Conservation (phyloP, 345 rosid genomes). For the Boechera divaricarpa region DNA sequence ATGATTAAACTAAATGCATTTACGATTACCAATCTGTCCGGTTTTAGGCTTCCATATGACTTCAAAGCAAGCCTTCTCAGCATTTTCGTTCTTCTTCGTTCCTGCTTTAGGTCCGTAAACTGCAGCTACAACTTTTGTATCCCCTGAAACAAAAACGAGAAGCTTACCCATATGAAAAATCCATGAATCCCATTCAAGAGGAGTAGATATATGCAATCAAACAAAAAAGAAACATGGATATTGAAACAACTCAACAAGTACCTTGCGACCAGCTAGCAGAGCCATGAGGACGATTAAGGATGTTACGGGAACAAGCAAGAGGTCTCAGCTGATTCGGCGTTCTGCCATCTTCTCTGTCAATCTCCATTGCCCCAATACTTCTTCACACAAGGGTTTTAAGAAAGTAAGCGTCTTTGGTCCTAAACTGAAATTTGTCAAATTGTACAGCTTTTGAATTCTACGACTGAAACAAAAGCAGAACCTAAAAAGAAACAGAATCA, state of each 20-base stretch:
- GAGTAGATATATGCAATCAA: not conserved
- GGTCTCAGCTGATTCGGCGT: constrained; percentile 77
- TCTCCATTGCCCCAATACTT: constrained; percentile 52
- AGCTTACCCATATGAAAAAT: not conserved
- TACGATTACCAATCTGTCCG: constrained; percentile 69
- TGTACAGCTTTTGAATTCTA: not conserved
- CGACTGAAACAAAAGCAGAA: not conserved
- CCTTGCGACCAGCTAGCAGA: constrained; percentile 98
- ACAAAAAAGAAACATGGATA: not conserved
- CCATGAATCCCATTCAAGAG: not conserved
- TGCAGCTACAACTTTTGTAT: constrained; percentile 85
- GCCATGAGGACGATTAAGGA: constrained; percentile 92
- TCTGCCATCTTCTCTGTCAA: constrained; percentile 70
- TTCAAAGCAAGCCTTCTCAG: constrained; percentile 90
- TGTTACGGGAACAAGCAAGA: constrained; percentile 70
- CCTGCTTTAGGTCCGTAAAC: constrained; percentile 96
- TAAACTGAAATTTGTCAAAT: not conserved
- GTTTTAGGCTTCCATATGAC: constrained; percentile 96
- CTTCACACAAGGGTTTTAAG: constrained; percentile 1
- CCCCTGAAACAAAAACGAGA: constrained; percentile 54
- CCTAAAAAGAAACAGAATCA: not conserved
- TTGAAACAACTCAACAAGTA: constrained; percentile 19
- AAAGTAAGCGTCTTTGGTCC: not conserved
- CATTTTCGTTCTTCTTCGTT: constrained; percentile 85
- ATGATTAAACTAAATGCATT: not conserved